Conservation (phyloP, 805 yeast species). For the Candida pseudofarinosa region DNA sequence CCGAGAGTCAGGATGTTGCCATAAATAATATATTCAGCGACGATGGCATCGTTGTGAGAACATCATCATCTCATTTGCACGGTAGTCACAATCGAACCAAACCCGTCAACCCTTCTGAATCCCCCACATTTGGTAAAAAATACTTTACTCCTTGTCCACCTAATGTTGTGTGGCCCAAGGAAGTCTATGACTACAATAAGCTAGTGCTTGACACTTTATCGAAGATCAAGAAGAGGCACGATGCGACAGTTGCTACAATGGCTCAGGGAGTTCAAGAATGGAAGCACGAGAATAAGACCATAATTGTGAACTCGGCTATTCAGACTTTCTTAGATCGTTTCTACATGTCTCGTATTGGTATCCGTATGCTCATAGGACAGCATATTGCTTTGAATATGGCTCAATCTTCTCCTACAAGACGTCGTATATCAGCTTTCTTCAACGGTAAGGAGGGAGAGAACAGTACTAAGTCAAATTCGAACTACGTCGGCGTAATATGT, state of each 20-base stretch:
- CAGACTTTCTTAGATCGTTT: conserved; percentile 82
- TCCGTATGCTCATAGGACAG: conserved; percentile 92
- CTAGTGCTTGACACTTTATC: conserved; percentile 61
- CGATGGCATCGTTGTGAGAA: conserved; percentile 45
- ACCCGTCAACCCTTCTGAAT: conserved; percentile 10
- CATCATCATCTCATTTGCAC: conserved; percentile 16
- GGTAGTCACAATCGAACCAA: conserved; percentile 6
- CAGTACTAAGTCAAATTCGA: conserved; percentile 26
- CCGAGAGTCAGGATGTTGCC: conserved; percentile 31
- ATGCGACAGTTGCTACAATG: conserved; percentile 88
- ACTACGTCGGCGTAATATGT: conserved; percentile 87
- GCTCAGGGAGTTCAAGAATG: conserved; percentile 92
- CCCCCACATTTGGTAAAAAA: conserved; percentile 41
- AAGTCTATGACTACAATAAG: conserved; percentile 67
- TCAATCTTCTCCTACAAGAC: conserved; percentile 44
- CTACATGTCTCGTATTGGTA: conserved; percentile 88
- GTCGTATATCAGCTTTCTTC: conserved; percentile 30
- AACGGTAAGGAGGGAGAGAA: conserved; percentile 23
- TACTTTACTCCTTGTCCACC: conserved; percentile 54
- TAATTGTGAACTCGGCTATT: conserved; percentile 62
- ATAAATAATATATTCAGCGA: conserved; percentile 42
- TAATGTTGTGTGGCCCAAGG: conserved; percentile 64
- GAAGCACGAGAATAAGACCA: conserved; percentile 52
- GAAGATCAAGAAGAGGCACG: conserved; percentile 78
- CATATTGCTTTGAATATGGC: conserved; percentile 79